Evolutionary conservation across 2,329 filamentous ascomycete species (phyloP).

Genomic region (Hymenoscyphus infarciens): DNA sequence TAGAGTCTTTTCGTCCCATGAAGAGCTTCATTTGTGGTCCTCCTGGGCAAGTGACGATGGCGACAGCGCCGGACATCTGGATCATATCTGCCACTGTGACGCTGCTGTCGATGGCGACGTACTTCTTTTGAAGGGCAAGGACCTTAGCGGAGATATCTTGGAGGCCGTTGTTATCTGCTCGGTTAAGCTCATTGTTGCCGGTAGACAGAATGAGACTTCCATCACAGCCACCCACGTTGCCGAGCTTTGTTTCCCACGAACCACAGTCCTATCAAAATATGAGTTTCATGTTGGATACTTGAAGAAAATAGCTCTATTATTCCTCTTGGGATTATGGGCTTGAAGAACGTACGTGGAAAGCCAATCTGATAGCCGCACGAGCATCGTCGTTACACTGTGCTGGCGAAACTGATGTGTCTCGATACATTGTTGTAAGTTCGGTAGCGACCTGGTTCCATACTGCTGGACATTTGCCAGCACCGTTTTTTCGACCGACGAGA

Average conservation of each 20-base stretch:
- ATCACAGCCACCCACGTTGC: constrained; percentile 20
- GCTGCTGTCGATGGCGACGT: background rate
- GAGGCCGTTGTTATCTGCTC: constrained; percentile 21
- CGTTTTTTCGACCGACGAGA: background rate
- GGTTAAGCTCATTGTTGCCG: constrained; percentile 7
- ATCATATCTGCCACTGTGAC: constrained; percentile 21
- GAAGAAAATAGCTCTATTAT: background rate
- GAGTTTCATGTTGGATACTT: background rate
- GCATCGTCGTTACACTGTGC: constrained; percentile 22
- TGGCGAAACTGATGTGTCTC: constrained; percentile 9
- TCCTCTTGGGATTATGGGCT: background rate
- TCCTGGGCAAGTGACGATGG: constrained; percentile 20
- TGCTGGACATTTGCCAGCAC: constrained; percentile 5
- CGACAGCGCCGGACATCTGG: constrained; percentile 17
- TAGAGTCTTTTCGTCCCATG: constrained; percentile 21
- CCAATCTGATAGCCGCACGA: constrained; percentile 21
- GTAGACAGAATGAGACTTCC: constrained; percentile 19
- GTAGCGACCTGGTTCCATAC: constrained; percentile 1
- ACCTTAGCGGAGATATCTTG: constrained; percentile 20
- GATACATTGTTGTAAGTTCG: constrained; percentile 13
- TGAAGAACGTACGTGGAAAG: constrained; percentile 6
- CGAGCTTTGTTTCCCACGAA: constrained; percentile 16
- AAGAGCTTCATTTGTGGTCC: constrained; percentile 19
- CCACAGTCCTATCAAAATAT: constrained; percentile 23
- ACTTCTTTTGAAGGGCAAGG: constrained; percentile 14